phyloP scores from a whole-genome alignment of 2,329 filamentous ascomycete genomes.

The Calonectria hawksworthii region DNA sequence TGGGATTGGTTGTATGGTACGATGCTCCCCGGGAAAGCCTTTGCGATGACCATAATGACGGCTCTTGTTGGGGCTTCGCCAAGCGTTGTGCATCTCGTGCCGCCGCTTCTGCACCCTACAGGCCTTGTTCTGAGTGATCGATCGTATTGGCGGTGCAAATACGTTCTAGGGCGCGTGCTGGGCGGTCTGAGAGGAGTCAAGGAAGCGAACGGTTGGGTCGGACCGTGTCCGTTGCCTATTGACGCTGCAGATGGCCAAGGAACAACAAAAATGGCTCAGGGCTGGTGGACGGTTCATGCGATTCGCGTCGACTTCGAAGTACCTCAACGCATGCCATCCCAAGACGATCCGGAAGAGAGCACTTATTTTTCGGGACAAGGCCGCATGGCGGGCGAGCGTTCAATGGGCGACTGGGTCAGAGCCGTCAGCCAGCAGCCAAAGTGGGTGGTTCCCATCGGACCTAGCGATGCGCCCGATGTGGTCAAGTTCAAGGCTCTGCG shows the following conservation, averaged over 20 bases:
- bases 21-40: not conserved
- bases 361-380: not conserved
- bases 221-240: not conserved
- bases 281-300: not conserved
- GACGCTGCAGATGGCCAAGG: not conserved
- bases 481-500: not conserved
- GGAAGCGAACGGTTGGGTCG: not conserved
- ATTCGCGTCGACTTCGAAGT: not conserved
- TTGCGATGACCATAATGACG: not conserved
- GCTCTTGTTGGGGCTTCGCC: not conserved
- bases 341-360: not conserved
- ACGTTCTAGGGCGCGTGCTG: not conserved
- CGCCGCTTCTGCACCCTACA: no score
- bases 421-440: not conserved
- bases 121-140: not conserved
- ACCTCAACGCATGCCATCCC: not conserved
- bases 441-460: not conserved
- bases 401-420: not conserved
- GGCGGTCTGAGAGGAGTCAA: not conserved
- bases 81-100: not conserved
- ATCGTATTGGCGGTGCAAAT: not conserved
- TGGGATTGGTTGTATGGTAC: not conserved
- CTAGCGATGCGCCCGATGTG: not conserved
- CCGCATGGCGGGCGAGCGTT: not conserved
- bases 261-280: not conserved